Base-by-base conservation (phyloP, 805 yeast genomes). In the Cyberlindnera meyerae region DNA sequence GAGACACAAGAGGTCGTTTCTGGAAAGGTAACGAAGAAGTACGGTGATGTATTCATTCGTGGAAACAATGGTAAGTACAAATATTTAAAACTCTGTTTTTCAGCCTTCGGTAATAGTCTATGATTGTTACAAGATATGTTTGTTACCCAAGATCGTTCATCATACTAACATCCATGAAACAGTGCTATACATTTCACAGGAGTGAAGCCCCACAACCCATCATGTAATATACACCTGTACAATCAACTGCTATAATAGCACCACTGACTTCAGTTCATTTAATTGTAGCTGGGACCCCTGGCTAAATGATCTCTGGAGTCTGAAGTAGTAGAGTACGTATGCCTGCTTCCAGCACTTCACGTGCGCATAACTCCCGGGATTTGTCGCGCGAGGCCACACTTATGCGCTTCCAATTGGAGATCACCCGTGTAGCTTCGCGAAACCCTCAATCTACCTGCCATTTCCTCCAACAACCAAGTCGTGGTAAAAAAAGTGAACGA, bases 21-120 rank as follows among this genome's bases (percentile, higher is more conserved):
- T 35, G 73, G 73, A 6, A 67, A 68, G 31, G 54, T 58, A 29
- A 73, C 71, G 25, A 74, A 71, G 43, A 64, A 61, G 18, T 80
- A 77, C 44, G 85, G 85, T 22, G 95, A 85, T 59, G 88, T 85
- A 20, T 87, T 87, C 55, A 76, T 87, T 47, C 75, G 95, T 61
- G 95, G 95, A 26, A 86, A 85, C 55, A 82, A 83, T 56, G 93
- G 88, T 71, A 66, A 61, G 79, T 77, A 48, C 27, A 6, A 9
- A 3, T 8, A 4, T 2, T 18, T 14, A 20, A 20, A 20, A n/a
- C n/a, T n/a, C n/a, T n/a, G n/a, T n/a, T n/a, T n/a, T n/a, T n/a
- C n/a, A n/a, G n/a, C n/a, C n/a, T n/a, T n/a, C n/a, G n/a, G n/a
- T n/a, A n/a, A n/a, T n/a, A n/a, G n/a, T n/a, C n/a, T n/a, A n/a